Evolutionary conservation across 2,329 filamentous ascomycete genomes (phyloP).

Genomic region (Colletotrichum coccodes): DNA sequence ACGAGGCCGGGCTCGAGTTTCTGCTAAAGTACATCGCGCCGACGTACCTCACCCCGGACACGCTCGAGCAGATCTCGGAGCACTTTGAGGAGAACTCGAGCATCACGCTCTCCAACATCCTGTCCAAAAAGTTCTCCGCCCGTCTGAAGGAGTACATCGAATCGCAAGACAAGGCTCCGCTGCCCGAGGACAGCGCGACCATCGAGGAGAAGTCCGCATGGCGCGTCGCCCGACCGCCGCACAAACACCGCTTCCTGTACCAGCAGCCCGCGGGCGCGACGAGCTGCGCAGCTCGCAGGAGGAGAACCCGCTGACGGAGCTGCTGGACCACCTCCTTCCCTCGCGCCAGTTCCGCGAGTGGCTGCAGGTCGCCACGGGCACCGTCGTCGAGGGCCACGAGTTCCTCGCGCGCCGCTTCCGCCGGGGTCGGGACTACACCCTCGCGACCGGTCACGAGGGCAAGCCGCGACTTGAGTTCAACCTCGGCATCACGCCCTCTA

Average conservation of each 20-base stretch:
- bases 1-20: constrained; percentile 86
- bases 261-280: constrained; percentile 64
- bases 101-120: constrained; percentile 81
- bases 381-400: constrained; percentile 78
- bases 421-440: constrained; percentile 87
- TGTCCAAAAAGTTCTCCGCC: constrained; percentile 81
- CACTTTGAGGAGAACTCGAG: constrained; percentile 86
- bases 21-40: constrained; percentile 90
- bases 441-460: constrained; percentile 85
- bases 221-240: constrained; percentile 86
- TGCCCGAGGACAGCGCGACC: constrained; percentile 59
- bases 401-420: constrained; percentile 89
- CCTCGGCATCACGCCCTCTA: constrained; percentile 84
- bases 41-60: constrained; percentile 91
- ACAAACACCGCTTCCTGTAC: constrained; percentile 95
- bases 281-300: constrained; percentile 49
- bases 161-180: constrained; percentile 64
- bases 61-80: constrained; percentile 82
- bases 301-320: constrained; percentile 74
- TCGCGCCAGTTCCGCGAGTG: constrained; percentile 89
- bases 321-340: constrained; percentile 85
- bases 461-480: constrained; percentile 87
- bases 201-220: constrained; percentile 71
- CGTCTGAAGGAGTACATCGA: constrained; percentile 78
- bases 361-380: constrained; percentile 84